Evolutionary conservation across 106 monocot genomes (phyloP), one percentile per base, ranked within the genome.

Genomic region (Acorus calamus): DNA sequence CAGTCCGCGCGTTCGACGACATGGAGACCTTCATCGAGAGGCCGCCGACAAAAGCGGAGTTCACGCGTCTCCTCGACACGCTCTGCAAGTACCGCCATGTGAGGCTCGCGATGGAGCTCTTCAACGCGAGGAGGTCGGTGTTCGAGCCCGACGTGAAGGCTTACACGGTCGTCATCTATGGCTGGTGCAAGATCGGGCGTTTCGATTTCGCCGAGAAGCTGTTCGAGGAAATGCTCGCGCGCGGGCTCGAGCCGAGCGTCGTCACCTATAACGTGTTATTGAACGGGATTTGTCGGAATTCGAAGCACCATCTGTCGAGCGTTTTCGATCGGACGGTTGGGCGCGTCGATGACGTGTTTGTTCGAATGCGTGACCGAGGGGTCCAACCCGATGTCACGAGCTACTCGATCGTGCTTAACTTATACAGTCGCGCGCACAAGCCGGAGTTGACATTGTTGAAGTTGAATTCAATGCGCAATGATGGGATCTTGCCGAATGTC

Each of bases 361-460:
- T 76, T 2, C 80, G 88, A 47, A 98, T 98, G 96, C 77, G 51
- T 4, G 60, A 42, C 45, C 78, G 74, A 65, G 91, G 87, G 14
- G 91, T 98, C n/a, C 83, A 87, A 59, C 96, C 96, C 13, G 91
- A 91, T 73, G 80, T 81, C 13, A 91, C 79, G 2, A 98, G 91
- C 58, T 98, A 91, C 53, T 96, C 96, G 0, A 81, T 98, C 14
- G 66, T 91, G 46, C 78, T 98, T 49, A 90, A 98, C 79, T 85
- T 91, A 13, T 91, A 87, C 55, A 98, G 91, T 68, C 79, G 96
- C 11, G 96, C 85, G 5, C 96, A 98, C 74, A 91, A 91, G 62
- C 91, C 88, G 1, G 91, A 91, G 56, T 59, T 98, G 41, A 69
- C 78, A 7, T 44, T 91, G 12, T 68, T 56, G 50, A 79, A 65